Evolutionary conservation across 2,329 filamentous ascomycete species (phyloP).

Genomic region (Claviceps monticola): DNA sequence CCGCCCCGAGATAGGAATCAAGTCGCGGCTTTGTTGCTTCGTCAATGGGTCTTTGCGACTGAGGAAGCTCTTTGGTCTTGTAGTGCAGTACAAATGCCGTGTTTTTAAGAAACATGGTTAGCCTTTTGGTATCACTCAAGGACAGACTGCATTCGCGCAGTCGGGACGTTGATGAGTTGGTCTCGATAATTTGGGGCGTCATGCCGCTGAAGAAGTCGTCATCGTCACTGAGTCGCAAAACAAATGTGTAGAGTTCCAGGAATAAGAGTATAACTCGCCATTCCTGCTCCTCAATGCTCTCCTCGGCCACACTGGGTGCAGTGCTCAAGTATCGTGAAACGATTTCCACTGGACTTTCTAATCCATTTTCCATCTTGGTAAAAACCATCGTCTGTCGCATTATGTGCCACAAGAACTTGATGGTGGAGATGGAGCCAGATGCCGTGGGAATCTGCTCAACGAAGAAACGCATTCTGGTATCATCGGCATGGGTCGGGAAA

Average conservation of each 20-base stretch:
- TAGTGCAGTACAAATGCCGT: conserved; percentile 82
- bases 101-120: conserved; percentile 81
- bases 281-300: conserved; percentile 34
- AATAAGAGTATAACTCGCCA: conserved; percentile 87
- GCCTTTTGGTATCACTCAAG: conserved; percentile 53
- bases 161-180: conserved; percentile 28
- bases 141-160: conserved; percentile 54
- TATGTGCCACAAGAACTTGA: conserved; percentile 66
- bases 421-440: conserved; percentile 42
- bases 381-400: conserved; percentile 31
- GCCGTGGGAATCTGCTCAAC: conserved; percentile 30
- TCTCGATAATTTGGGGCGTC: conserved; percentile 24
- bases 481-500: conserved; percentile 69
- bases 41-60: conserved; percentile 11
- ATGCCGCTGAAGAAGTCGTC: conserved; percentile 75
- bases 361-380: conserved; percentile 16
- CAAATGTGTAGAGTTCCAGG: conserved; percentile 85
- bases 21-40: conserved; percentile 13
- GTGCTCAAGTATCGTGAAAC: conserved; percentile 18
- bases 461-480: conserved; percentile 90
- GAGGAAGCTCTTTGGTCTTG: conserved; percentile 51
- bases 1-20: conserved; percentile 15
- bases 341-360: conserved; percentile 15
- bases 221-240: conserved; percentile 85
- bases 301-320: conserved; percentile 14